Conservation (phyloP, 2,329 filamentous ascomycete genomes). For the Xenosphaeropsis pyriputrescens region DNA sequence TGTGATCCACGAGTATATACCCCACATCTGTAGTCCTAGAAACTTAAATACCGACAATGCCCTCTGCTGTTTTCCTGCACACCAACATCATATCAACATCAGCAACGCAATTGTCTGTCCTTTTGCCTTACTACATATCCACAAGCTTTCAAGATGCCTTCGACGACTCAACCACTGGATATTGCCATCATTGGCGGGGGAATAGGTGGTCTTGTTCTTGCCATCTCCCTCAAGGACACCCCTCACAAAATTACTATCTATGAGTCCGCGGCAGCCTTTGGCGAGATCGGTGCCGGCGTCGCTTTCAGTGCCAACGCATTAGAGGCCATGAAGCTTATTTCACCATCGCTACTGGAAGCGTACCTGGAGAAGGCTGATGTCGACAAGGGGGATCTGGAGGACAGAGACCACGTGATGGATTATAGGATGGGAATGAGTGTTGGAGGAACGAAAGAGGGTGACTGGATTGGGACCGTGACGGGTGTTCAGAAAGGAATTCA, state of each 20-base stretch:
- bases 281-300: constrained; percentile 17
- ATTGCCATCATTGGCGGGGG: constrained; percentile 17
- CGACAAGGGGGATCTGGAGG: background rate
- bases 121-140: too few relatives aligned
- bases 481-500: background rate
- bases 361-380: background rate
- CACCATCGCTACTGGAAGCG: constrained; percentile 10
- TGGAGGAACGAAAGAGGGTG: too few relatives aligned
- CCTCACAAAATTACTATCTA: constrained; percentile 15
- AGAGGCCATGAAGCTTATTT: constrained; percentile 14
- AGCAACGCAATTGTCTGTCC: too few relatives aligned
- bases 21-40: too few relatives aligned
- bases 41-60: too few relatives aligned
- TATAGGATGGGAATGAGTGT: constrained; percentile 15
- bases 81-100: too few relatives aligned
- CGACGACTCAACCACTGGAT: constrained; percentile 10
- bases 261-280: constrained; percentile 15
- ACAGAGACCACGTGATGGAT: constrained; percentile 21
- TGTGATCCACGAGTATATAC: too few relatives aligned
- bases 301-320: constrained; percentile 17
- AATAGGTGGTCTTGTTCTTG: constrained; percentile 14
- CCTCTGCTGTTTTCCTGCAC: too few relatives aligned
- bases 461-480: too few relatives aligned
- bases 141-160: background rate
- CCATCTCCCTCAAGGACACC: constrained; percentile 15